Evolutionary conservation across 2,329 filamentous ascomycete species (phyloP).

Genomic region (Beauveria medogensis): DNA sequence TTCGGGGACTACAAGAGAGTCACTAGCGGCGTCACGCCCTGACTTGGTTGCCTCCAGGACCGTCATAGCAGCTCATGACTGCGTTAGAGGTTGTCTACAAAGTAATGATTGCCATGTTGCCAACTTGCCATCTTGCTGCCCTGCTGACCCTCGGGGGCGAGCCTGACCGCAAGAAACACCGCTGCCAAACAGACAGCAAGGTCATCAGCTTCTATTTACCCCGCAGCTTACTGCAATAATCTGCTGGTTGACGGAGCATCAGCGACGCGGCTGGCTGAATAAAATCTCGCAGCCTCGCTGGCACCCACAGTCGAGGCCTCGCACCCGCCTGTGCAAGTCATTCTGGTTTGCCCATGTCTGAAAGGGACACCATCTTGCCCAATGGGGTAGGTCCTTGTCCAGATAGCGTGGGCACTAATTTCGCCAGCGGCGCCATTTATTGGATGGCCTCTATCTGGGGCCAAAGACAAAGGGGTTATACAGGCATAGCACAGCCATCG

Average conservation of each 20-base stretch:
- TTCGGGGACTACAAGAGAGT: no score
- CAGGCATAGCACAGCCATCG: background rate
- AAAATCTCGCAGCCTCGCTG: background rate
- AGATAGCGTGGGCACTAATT: background rate
- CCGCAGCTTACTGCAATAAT: background rate
- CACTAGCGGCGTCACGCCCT: no score
- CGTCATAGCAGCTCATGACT: no score
- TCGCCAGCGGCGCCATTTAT: background rate
- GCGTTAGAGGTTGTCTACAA: no score
- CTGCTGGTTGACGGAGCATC: no score
- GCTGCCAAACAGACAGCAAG: background rate
- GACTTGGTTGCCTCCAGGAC: no score
- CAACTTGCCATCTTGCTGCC: no score
- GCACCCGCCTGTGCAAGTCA: background rate
- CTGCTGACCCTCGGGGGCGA: no score
- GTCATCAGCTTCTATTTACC: background rate
- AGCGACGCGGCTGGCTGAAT: no score
- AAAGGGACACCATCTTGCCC: background rate
- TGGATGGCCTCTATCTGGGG: background rate
- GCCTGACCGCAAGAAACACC: no score
- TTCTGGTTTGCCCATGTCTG: background rate
- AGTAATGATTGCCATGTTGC: no score
- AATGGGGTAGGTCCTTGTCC: conserved; percentile 1
- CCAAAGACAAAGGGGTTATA: background rate
- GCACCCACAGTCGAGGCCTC: background rate